A percentile compares a stretch with the other conserved stretches of the same genome.
These are phyloP conservation scores for Lichtheimia corymbifera DNA, from an alignment of 371 early-diverging fungal species.

Conservation along the genomic window DNA sequence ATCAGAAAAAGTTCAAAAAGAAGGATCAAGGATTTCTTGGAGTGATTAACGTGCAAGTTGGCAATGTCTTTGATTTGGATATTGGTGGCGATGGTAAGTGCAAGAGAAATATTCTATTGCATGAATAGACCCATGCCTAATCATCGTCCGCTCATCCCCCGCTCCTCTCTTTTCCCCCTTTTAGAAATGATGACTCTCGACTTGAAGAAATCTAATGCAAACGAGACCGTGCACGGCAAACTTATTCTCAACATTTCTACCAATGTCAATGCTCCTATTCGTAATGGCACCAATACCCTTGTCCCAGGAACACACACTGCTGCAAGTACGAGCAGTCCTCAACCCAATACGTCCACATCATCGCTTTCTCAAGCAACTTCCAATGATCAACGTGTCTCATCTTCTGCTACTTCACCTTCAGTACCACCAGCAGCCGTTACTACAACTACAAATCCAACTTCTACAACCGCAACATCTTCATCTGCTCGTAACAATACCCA, in stretches of 20 bases:
- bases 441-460: slow-evolving; percentile 8
- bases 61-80: slow-evolving; percentile 75
- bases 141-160: not conserved
- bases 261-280: slow-evolving; percentile 49
- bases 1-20: slow-evolving; percentile 94
- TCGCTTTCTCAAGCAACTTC: not conserved
- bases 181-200: slow-evolving; percentile 87
- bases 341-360: not conserved
- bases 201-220: slow-evolving; percentile 78
- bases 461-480: slow-evolving; percentile 12
- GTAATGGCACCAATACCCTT: slow-evolving; percentile 44
- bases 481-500: slow-evolving; percentile 4
- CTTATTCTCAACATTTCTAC: slow-evolving; percentile 75
- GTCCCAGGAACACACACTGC: slow-evolving; percentile 33
- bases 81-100: slow-evolving; percentile 71
- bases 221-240: slow-evolving; percentile 87
- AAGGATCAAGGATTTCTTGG: slow-evolving; percentile 95
- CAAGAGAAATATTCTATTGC: slow-evolving; percentile 6
- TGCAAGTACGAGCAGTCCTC: not conserved
- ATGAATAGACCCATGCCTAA: slow-evolving; percentile 1
- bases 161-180: not conserved
- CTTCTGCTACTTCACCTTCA: not conserved
- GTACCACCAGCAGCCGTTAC: slow-evolving; percentile 16
- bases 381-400: not conserved
- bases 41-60: slow-evolving; percentile 84